A percentile compares a stretch with the other conserved stretches of the same genome.
Evolutionary conservation across 2,329 filamentous ascomycete genomes (phyloP).

Genomic region (Fusarium sp.): DNA sequence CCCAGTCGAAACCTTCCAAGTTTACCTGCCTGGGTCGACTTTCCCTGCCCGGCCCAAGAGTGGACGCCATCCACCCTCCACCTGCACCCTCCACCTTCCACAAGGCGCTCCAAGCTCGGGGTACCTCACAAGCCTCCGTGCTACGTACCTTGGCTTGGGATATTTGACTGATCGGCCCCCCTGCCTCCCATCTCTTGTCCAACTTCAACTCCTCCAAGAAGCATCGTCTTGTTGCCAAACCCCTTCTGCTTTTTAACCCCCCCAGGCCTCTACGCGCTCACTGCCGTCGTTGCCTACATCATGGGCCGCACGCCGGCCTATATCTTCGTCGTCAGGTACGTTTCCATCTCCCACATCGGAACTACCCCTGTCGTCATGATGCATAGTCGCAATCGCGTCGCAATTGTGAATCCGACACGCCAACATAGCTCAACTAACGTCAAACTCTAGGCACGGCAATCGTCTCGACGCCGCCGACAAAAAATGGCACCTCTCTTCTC

Average conservation of each 20-base stretch:
- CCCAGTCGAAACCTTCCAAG: constrained; percentile 30
- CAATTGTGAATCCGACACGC: constrained; percentile 16
- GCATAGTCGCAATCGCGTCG: constrained; percentile 37
- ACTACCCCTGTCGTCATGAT: constrained; percentile 44
- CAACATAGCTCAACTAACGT: constrained; percentile 29
- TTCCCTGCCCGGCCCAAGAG: constrained; percentile 27
- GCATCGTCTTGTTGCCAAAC: constrained; percentile 14
- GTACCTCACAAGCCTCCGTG: constrained; percentile 28
- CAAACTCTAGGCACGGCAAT: constrained; percentile 81
- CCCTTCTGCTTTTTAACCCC: constrained; percentile 11
- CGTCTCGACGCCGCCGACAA: constrained; percentile 95
- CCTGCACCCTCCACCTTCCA: constrained; percentile 10
- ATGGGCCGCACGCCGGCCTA: constrained; percentile 62
- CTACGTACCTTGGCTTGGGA: constrained; percentile 25
- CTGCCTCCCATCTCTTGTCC: constrained; percentile 38
- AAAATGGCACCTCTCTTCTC: constrained; percentile 93
- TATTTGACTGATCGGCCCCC: constrained; percentile 42
- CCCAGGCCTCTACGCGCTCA: constrained; percentile 7
- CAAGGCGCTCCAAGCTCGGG: constrained; percentile 29
- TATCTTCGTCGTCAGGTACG: constrained; percentile 62
- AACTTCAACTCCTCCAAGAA: constrained; percentile 32
- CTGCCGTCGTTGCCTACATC: constrained; percentile 35
- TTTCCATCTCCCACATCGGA: constrained; percentile 33
- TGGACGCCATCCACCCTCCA: constrained; percentile 25
- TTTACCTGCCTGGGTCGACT: constrained; percentile 9